Base-by-base conservation (phyloP, 108 stramenopile species). In the Skeletonema menzelii region DNA sequence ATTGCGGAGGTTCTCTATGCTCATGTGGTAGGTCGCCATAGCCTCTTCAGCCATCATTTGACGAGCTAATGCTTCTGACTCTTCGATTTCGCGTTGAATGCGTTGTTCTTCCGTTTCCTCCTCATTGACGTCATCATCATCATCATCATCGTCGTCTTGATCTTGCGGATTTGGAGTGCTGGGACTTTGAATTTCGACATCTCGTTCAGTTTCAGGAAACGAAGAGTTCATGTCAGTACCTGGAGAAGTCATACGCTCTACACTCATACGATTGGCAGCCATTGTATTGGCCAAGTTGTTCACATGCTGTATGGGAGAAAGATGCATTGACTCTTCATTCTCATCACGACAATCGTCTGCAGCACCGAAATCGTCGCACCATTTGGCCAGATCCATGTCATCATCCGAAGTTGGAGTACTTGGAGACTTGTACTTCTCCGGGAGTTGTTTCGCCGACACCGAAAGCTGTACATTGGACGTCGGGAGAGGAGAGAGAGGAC, bases 21-120 rank as follows among this genome's bases (percentile, higher is more conserved):
- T 72, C 60, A 85, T 73, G 3, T 57, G 46, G 34, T 94, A 92
- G n/a, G 81, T 75, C 22, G 87, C 90, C 86, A 96, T 87, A 12
- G 95, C 95, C 78, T 96, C 95, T 75, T 96, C 91, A 37, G 91
- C 95, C 95, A 94, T 93, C 27, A 96, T 80, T 63, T 87, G 85
- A 26, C 92, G 81, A 17, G 95, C 95, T 5, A 96, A 84, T 4
- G 84, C 91, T 67, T 87, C 71, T 11, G 92, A 94, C 72, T 93
- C 95, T 47, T 86, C 85, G 20, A 89, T 81, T 77, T 95, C 90
- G 5, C 87, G 77, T 38, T 73, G 82, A 19, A 44, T 59, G 32
- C 84, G 87, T 47, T 88, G 76, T 46, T 85, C 86, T 26, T 85
- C 85, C 31, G 80, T 85, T 62, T 77, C 75, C 32, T 63, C 68